Base-by-base conservation (phyloP, 495 filamentous ascomycete genomes). In the Pyronema domesticum region DNA sequence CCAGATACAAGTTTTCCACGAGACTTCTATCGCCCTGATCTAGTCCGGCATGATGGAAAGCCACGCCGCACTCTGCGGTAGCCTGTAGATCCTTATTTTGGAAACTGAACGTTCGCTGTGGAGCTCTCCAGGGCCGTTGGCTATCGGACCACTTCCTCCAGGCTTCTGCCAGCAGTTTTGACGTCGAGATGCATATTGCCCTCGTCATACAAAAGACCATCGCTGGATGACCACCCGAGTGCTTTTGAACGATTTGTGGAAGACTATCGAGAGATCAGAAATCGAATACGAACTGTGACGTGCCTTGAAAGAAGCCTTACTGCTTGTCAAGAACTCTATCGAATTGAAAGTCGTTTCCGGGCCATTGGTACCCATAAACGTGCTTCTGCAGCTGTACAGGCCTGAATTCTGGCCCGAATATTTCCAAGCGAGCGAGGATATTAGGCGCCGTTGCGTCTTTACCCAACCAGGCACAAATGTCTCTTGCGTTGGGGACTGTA, bases 121-220 rank as follows among this genome's bases (percentile, higher is more conserved):
- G 84, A 17, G 76, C 69, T 39, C 74, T 74, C 91, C 91, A 95
- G 18, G 74, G 69, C 39, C 76, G 74, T 30, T 80, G 76, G 34
- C 68, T 69, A 18, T 75, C 68, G 10, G 72, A 69, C 10, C 75
- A 77, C 53, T 66, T 70, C 6, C 72, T 69, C 76, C 82, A 91
- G 61, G 77, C 73, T 46, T 79, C 75, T 14, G 80, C 78, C 34
- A 98, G 75, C 48, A 79, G 63, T 43, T 79, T 80, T 13, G 91
- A 88, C 3, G 91, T 95, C 17, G 65, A 66, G 33, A 83, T 76
- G 44, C 83, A 80, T 2, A 86, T 85, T 54, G 82, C 83, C 37
- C 88, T 71, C 0, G 88, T 94, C 63, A 81, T 84, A 63, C 91
- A 95, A 65, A 98, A 98, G 3, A 98, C 70, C 74, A 98, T 85